phyloP scores from a whole-genome alignment of 768 basidiomycete genomes.

The Lentinus tigrinus region DNA sequence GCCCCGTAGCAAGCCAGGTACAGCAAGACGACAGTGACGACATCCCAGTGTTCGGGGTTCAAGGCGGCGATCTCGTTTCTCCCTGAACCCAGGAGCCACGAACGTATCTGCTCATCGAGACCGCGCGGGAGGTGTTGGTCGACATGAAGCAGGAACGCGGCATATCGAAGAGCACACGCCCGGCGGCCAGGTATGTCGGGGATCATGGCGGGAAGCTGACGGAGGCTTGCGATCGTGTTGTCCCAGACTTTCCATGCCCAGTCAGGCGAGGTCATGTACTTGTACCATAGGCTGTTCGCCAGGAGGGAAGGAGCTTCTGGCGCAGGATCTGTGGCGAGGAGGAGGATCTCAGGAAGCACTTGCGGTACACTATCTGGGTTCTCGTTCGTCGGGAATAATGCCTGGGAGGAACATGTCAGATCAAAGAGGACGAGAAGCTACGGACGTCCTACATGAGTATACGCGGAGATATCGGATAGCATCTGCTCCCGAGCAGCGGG shows the following conservation, averaged over 20 bases:
- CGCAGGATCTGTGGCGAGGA: slow-evolving; percentile 58
- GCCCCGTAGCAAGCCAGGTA: slow-evolving; percentile 67
- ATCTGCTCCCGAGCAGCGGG: slow-evolving; percentile 58
- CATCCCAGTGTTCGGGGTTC: slow-evolving; percentile 62
- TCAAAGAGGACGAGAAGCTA: background rate
- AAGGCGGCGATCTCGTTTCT: slow-evolving; percentile 61
- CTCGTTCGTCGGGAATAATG: slow-evolving; percentile 39
- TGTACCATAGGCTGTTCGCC: slow-evolving; percentile 80
- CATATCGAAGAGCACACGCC: slow-evolving; percentile 63
- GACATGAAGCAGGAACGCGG: slow-evolving; percentile 66
- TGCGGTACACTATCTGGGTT: slow-evolving; percentile 35
- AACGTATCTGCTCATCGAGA: slow-evolving; percentile 66
- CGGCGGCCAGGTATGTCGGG: slow-evolving; percentile 45
- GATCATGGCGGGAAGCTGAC: slow-evolving; percentile 61
- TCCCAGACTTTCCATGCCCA: slow-evolving; percentile 89
- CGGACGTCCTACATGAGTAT: slow-evolving; percentile 52
- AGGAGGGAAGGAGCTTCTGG: slow-evolving; percentile 65
- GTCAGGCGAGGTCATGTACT: slow-evolving; percentile 67
- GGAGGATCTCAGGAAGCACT: slow-evolving; percentile 60
- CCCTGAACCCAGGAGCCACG: slow-evolving; percentile 72
- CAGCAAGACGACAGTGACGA: slow-evolving; percentile 59
- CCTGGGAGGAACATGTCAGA: slow-evolving; percentile 25
- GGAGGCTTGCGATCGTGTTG: slow-evolving; percentile 72
- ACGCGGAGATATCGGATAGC: slow-evolving; percentile 55
- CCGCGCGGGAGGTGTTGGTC: slow-evolving; percentile 76